Percentiles rank a stretch among this genome's conserved stretches.
Evolutionary conservation across 139 green algal genomes (phyloP).

Genomic region (Micromonas pusilla): DNA sequence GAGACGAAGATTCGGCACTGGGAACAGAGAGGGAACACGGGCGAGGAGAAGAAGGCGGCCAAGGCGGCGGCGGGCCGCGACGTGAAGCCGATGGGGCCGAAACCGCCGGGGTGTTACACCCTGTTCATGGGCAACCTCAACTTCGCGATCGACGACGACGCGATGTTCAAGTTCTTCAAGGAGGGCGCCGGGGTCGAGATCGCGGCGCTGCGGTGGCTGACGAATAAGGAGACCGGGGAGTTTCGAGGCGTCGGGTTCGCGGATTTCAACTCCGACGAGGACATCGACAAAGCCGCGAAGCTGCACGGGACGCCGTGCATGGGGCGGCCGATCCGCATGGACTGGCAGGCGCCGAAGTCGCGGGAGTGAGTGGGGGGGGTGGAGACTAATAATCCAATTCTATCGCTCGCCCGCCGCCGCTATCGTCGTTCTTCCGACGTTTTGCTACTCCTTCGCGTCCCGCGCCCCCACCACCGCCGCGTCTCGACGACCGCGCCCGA

Average conservation of each 20-base stretch:
- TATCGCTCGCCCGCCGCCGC: neutral
- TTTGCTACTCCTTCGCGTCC: no score
- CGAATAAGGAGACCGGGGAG: conserved; percentile 17
- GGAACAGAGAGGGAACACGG: conserved; percentile 15
- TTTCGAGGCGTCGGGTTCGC: conserved; percentile 18
- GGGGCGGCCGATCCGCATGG: conserved; percentile 10
- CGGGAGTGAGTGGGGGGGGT: neutral
- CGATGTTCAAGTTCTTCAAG: conserved; percentile 21
- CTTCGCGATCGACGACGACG: conserved; percentile 15
- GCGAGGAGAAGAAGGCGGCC: neutral
- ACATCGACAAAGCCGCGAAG: neutral
- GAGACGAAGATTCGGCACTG: conserved; percentile 13
- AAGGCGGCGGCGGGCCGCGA: neutral
- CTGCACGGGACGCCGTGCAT: conserved; percentile 3
- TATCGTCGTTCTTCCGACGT: neutral
- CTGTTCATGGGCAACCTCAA: conserved; percentile 25
- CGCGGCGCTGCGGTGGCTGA: conserved; percentile 6
- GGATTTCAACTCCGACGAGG: conserved; percentile 14
- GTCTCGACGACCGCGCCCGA: no score
- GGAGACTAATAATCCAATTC: neutral
- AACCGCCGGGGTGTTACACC: conserved; percentile 20
- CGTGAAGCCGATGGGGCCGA: conserved; percentile 8
- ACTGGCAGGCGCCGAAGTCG: conserved; percentile 4
- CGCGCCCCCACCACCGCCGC: no score
- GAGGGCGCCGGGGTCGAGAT: conserved; percentile 2